phyloP scores from a whole-genome alignment of 2,329 filamentous ascomycete species.

The Ciborinia camelliae region DNA sequence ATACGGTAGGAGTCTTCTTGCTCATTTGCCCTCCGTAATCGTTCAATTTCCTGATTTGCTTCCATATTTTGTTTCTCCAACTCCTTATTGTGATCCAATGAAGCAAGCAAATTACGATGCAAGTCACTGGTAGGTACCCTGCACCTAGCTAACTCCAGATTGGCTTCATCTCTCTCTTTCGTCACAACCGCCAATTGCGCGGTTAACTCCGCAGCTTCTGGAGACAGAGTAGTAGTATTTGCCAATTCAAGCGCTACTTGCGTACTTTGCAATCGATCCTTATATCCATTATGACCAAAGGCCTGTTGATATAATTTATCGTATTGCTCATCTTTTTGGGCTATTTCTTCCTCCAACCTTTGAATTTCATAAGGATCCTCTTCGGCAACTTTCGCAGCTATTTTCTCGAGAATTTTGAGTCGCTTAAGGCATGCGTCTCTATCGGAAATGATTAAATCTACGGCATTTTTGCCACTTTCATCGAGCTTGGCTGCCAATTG shows the following conservation, averaged over 20 bases:
- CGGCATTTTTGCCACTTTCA: slow-evolving; percentile 6
- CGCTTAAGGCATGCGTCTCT: slow-evolving; percentile 8
- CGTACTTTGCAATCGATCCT: neutral
- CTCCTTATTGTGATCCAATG: neutral
- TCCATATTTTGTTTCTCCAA: neutral
- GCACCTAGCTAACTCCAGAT: neutral
- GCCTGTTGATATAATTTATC: neutral
- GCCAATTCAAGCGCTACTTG: slow-evolving; percentile 14
- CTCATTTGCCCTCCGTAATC: neutral
- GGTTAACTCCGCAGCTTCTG: neutral
- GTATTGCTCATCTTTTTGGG: neutral
- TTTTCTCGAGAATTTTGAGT: neutral
- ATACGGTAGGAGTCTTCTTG: neutral
- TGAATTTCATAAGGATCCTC: neutral
- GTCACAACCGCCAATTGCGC: neutral
- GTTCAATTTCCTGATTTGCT: slow-evolving; percentile 1
- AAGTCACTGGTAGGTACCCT: neutral
- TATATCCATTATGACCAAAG: slow-evolving; percentile 7
- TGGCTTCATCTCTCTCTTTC: neutral
- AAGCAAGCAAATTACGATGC: neutral
- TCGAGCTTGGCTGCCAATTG: neutral
- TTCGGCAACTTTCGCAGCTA: neutral
- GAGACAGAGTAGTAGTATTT: neutral
- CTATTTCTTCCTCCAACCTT: neutral
- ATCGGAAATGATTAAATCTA: neutral